Evolutionary conservation across 129 eudicot genomes (phyloP).

Genomic region (Chrysanthemum seticuspe): DNA sequence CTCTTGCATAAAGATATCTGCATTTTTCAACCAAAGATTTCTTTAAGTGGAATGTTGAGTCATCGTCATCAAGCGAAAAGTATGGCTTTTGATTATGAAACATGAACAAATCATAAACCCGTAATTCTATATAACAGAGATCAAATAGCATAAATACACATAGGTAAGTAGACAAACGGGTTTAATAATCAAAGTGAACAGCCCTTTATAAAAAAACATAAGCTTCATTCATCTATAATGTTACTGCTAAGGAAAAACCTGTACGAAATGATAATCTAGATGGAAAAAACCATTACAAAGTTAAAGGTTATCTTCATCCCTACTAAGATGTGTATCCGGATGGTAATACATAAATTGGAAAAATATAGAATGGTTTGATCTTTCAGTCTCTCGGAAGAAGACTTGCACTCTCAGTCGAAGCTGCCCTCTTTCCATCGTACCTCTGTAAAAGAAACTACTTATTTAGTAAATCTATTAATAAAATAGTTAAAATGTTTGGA

Average conservation of each 20-base stretch:
- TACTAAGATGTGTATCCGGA: conserved; percentile 23
- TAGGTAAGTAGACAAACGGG: too few relatives aligned
- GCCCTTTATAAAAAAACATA: conserved; percentile 17
- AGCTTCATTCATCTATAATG: conserved; percentile 28
- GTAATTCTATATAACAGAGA: too few relatives aligned
- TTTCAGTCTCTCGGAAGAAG: conserved; percentile 55
- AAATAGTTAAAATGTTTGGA: neutral
- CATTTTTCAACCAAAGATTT: too few relatives aligned
- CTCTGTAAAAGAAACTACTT: conserved; percentile 38
- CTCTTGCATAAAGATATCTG: neutral
- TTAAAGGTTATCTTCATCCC: conserved; percentile 15
- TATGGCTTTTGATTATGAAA: too few relatives aligned
- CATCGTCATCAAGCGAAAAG: too few relatives aligned
- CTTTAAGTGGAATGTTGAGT: too few relatives aligned
- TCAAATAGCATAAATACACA: too few relatives aligned
- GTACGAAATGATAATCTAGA: conserved; percentile 25
- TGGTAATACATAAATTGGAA: conserved; percentile 23
- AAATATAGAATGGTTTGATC: conserved; percentile 6
- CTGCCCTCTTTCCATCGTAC: conserved; percentile 46
- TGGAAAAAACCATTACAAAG: conserved; percentile 18
- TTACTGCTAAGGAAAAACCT: conserved; percentile 29
- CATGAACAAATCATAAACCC: too few relatives aligned
- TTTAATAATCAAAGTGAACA: neutral
- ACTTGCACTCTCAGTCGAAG: conserved; percentile 41
- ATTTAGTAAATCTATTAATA: neutral